Base-by-base conservation (phyloP, 2,329 filamentous ascomycete species). In the Boeremia exigua region DNA sequence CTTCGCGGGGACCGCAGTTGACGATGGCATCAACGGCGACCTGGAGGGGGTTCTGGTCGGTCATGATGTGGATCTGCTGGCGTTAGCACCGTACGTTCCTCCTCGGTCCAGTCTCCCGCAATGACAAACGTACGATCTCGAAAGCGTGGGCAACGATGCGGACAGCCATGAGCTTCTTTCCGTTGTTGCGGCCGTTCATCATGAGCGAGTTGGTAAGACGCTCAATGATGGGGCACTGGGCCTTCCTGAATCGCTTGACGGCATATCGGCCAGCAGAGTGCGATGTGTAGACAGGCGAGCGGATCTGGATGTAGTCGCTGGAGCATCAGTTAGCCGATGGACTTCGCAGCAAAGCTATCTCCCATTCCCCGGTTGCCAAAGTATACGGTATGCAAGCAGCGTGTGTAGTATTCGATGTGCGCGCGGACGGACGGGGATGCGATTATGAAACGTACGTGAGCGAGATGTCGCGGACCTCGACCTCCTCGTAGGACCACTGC, bases 181-280 rank as follows among this genome's bases (percentile, higher is more conserved):
- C 95, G 91, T 97, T 99, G 91, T 99, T 99, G 84, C 95, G 95
- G 83, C 95, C 95, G 89, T 99, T 96, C 94, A 98, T 98, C 96
- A 99, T 99, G 81, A 99, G 89, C 60, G 95, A 98, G 91, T 99
- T 99, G 87, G 95, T 99, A 75, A 99, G 89, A 81, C 95, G 94
- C 91, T 99, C 95, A 80, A 99, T 97, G 89, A 99, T 98, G 77
- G 95, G 95, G 91, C 95, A 99, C 88, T 98, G 96, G 80, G 96
- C 95, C 90, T 99, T 99, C 86, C 95, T 91, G 92, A 99, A 99
- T 79, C 96, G 90, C 92, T 99, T 99, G 84, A 89, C 88, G 79
- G 95, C 95, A 88, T 96, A 99, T 80, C 93, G 92, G 80, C 95
- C 95, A 78, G 96, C 95, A 70, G 93, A 96, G 88, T 99, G 95